Evolutionary conservation across 148 eudicot genomes (phyloP).

Genomic region (Euryodendron excelsum): DNA sequence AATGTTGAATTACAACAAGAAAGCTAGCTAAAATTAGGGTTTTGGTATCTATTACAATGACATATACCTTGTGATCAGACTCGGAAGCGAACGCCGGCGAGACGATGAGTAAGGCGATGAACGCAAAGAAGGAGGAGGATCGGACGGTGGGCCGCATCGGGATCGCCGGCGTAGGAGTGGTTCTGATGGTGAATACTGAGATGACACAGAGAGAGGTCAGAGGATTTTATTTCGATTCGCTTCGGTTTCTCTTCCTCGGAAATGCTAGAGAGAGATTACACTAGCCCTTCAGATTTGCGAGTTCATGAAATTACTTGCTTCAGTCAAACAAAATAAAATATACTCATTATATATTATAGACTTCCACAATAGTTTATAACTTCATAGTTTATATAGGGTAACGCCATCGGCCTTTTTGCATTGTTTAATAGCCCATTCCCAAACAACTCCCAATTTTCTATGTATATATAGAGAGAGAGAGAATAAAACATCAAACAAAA

Average conservation of each 20-base stretch:
- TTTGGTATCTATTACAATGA: background rate
- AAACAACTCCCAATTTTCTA: too few relatives aligned
- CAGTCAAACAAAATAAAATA: too few relatives aligned
- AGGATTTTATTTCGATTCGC: background rate
- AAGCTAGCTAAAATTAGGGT: conserved; percentile 9
- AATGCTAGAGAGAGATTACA: background rate
- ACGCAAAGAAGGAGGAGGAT: conserved; percentile 33
- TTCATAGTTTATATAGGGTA: too few relatives aligned
- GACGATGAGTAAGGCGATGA: conserved; percentile 26
- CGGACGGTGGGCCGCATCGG: conserved; percentile 45
- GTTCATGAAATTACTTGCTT: too few relatives aligned
- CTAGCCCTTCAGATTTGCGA: too few relatives aligned
- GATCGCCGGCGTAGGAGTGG: conserved; percentile 23
- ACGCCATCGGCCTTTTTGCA: too few relatives aligned
- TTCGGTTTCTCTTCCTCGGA: background rate
- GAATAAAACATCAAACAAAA: too few relatives aligned
- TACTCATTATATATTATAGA: too few relatives aligned
- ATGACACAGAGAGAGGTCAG: background rate
- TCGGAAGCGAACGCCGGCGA: conserved; percentile 52
- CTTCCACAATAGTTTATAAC: too few relatives aligned
- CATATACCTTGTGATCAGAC: conserved; percentile 63
- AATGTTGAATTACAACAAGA: background rate
- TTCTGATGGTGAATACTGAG: conserved; percentile 16
- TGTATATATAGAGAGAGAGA: too few relatives aligned
- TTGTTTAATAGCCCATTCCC: too few relatives aligned